Evolutionary conservation across 2,329 filamentous ascomycete genomes (phyloP).

Genomic region (Epichloe scottii): DNA sequence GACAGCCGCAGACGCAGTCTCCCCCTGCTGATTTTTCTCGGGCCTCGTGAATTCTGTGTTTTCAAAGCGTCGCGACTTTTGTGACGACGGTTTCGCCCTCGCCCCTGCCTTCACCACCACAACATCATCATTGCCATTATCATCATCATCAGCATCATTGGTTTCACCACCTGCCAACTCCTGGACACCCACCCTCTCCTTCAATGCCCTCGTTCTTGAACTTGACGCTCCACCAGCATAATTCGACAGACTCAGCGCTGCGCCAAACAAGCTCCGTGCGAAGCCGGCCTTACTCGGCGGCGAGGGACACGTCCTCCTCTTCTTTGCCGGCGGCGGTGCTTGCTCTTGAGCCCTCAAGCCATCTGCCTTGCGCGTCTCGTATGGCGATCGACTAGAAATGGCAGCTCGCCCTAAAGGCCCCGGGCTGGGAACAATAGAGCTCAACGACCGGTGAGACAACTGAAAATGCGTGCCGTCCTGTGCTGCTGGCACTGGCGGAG

Average conservation of each 20-base stretch:
- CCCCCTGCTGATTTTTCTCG: neutral
- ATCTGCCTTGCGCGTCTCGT: slow-evolving; percentile 17
- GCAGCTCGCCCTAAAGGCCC: slow-evolving; percentile 20
- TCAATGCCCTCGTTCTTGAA: slow-evolving; percentile 9
- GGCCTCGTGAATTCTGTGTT: neutral
- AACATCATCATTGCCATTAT: slow-evolving; percentile 4
- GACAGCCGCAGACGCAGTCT: neutral
- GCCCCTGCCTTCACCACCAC: slow-evolving; percentile 5
- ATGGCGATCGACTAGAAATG: slow-evolving; percentile 22
- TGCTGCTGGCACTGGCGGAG: slow-evolving; percentile 5
- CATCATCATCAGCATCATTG: slow-evolving; percentile 4
- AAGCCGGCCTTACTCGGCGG: slow-evolving; percentile 22
- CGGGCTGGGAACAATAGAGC: slow-evolving; percentile 18
- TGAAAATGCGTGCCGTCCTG: slow-evolving; percentile 20
- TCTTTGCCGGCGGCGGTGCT: slow-evolving; percentile 15
- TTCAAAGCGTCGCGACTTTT: neutral
- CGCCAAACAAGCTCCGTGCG: slow-evolving; percentile 24
- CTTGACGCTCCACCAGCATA: slow-evolving; percentile 8
- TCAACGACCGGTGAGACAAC: slow-evolving; percentile 33
- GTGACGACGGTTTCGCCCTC: neutral
- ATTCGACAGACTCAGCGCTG: slow-evolving; percentile 19
- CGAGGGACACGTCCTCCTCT: slow-evolving; percentile 16
- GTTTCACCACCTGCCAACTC: neutral
- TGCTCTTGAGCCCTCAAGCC: slow-evolving; percentile 3
- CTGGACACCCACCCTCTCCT: slow-evolving; percentile 11